These are phyloP conservation scores for Globisporangium alternatum DNA, from an alignment of 352 stramenopile species.

Conservation along the genomic window DNA sequence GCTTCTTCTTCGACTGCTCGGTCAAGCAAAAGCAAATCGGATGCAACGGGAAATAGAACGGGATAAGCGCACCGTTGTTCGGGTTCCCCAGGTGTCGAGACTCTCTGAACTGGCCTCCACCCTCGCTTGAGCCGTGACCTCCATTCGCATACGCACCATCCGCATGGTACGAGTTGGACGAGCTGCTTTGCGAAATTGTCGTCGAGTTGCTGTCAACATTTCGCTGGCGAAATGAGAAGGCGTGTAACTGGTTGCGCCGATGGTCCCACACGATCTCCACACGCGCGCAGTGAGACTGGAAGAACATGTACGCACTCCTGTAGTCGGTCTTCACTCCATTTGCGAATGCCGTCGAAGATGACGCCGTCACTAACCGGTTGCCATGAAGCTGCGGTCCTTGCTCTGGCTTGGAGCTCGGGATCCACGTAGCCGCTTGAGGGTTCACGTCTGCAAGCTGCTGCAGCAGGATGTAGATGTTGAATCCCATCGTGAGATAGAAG, in stretches of 20 bases:
- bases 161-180: neutral
- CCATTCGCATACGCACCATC: neutral
- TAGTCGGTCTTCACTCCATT: constrained; percentile 27
- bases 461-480: constrained; percentile 78
- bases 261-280: constrained; percentile 72
- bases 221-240: neutral
- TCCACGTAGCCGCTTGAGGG: constrained; percentile 37
- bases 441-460: constrained; percentile 58
- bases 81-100: neutral
- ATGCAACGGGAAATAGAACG: constrained; percentile 74
- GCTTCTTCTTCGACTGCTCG: constrained; percentile 68
- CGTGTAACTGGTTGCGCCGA: constrained; percentile 7
- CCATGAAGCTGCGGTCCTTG: neutral
- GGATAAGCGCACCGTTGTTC: constrained; percentile 27
- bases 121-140: neutral
- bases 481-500: constrained; percentile 67
- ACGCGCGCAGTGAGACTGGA: constrained; percentile 57
- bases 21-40: constrained; percentile 76
- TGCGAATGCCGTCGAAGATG: neutral
- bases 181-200: neutral
- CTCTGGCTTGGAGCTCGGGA: constrained; percentile 23
- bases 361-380: neutral
- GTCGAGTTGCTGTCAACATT: neutral
- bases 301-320: constrained; percentile 53
- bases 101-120: neutral